These are phyloP conservation scores for Penicillium sp. DNA, from an alignment of 2,329 filamentous ascomycete species.

Conservation along the genomic window DNA sequence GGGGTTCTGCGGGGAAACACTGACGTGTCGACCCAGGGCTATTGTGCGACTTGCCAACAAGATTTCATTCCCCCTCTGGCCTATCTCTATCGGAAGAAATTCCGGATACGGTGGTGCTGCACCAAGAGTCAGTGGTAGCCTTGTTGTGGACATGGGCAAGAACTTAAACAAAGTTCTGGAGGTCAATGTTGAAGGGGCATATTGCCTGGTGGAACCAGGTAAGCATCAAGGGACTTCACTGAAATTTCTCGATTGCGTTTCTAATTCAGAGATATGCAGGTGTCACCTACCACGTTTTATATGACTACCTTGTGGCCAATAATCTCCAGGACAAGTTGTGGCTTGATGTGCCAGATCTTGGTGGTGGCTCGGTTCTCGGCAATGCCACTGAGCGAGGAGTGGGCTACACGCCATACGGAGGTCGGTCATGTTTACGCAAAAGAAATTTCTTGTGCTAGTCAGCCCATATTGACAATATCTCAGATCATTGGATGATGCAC, in stretches of 20 bases:
- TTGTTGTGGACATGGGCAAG: constrained; percentile 47
- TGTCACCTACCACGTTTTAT: constrained; percentile 55
- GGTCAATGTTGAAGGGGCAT: constrained; percentile 53
- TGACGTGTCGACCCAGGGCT: not conserved
- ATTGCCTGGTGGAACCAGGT: constrained; percentile 54
- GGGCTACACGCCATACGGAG: constrained; percentile 43
- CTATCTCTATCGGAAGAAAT: constrained; percentile 47
- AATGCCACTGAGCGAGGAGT: constrained; percentile 51
- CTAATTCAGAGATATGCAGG: constrained; percentile 29
- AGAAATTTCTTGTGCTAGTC: constrained; percentile 31
- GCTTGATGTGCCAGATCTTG: constrained; percentile 16
- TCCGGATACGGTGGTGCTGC: constrained; percentile 55
- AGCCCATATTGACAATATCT: not conserved
- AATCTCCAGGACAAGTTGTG: constrained; percentile 26
- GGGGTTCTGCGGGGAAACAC: not conserved
- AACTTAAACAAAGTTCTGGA: constrained; percentile 56
- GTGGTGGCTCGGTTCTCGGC: constrained; percentile 38
- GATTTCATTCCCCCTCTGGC: constrained; percentile 36
- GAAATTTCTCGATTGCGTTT: too few species aligned
- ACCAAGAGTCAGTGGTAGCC: constrained; percentile 46
- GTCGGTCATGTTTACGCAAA: constrained; percentile 27
- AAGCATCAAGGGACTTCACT: not conserved
- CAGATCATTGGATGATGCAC: constrained; percentile 30
- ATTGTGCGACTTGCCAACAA: constrained; percentile 27
- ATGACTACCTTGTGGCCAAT: constrained; percentile 41